phyloP scores from a whole-genome alignment of 345 rosid genomes.

The Eucalyptus sp. region DNA sequence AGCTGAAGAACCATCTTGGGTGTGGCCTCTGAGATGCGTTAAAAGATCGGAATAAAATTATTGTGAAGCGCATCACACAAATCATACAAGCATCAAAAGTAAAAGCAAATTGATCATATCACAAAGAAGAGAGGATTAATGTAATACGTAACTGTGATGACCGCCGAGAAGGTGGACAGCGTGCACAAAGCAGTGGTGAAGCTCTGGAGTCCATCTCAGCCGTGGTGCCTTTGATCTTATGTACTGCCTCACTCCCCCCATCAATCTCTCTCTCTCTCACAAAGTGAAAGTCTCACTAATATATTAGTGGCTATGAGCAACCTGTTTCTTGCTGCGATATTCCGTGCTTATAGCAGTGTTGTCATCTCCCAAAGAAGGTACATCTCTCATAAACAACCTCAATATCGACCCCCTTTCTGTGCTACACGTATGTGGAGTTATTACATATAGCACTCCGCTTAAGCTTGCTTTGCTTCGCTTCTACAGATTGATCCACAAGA shows the following conservation, averaged over 20 bases:
- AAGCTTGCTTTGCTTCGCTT: neutral
- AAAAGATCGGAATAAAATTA: neutral
- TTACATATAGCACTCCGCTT: neutral
- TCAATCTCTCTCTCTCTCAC: constrained; percentile 12
- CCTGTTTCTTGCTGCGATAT: neutral
- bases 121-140: neutral
- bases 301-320: neutral
- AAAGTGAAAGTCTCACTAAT: neutral
- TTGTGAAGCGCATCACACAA: neutral
- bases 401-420: neutral
- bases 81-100: neutral
- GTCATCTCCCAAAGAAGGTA: neutral
- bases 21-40: constrained; percentile 48
- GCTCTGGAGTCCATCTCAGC: constrained; percentile 94
- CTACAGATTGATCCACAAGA: neutral
- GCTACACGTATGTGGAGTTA: neutral
- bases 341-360: neutral
- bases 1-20: constrained; percentile 95
- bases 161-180: constrained; percentile 92
- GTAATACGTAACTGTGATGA: constrained; percentile 37
- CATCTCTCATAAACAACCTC: neutral
- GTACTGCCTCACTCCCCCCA: constrained; percentile 78
- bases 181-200: constrained; percentile 79
- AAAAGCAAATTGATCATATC: neutral
- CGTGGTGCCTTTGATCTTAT: constrained; percentile 86